A percentile compares a stretch with the other conserved stretches of the same genome.
These are phyloP conservation scores for Metarhizium guizhouense DNA, from an alignment of 2,329 filamentous ascomycete species.

Conservation along the genomic window DNA sequence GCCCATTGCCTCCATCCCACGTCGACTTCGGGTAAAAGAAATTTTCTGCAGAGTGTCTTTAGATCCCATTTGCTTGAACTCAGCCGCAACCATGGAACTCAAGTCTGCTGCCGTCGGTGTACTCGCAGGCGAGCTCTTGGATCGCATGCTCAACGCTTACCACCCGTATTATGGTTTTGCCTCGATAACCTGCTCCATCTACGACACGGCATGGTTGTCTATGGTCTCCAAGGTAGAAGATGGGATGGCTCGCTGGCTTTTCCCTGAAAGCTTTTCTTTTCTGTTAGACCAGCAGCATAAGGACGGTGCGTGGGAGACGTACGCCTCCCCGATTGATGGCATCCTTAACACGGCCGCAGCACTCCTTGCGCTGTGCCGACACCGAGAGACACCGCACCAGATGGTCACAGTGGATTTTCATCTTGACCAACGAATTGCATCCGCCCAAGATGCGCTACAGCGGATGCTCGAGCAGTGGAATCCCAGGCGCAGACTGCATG, in stretches of 20 bases:
- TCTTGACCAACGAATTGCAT: not conserved
- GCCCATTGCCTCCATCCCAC: no score
- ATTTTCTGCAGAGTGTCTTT: no score
- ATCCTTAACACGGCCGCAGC: slow-evolving; percentile 11
- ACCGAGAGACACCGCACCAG: slow-evolving; percentile 2
- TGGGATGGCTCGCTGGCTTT: slow-evolving; percentile 6
- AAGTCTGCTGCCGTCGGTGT: no score
- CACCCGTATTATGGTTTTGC: no score
- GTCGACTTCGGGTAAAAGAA: no score
- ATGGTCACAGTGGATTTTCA: not conserved
- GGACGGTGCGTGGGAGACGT: slow-evolving; percentile 4
- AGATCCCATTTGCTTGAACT: no score
- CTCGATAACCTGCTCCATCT: not conserved
- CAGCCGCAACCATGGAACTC: no score
- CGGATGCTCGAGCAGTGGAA: slow-evolving; percentile 5
- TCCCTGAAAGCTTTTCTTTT: slow-evolving; percentile 10
- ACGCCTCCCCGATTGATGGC: slow-evolving; percentile 5
- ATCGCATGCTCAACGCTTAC: no score
- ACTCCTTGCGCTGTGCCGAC: slow-evolving; percentile 7
- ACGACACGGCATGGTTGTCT: not conserved
- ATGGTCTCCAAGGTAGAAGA: slow-evolving; percentile 1
- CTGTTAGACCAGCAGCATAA: slow-evolving; percentile 7
- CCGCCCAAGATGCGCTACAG: slow-evolving; percentile 1
- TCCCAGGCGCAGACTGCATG: slow-evolving; percentile 4
- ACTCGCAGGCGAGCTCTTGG: no score